A percentile compares a stretch with the other conserved stretches of the same genome.
Conservation (phyloP, 2,329 filamentous ascomycete species). For the Ceratocystis huliohia region DNA sequence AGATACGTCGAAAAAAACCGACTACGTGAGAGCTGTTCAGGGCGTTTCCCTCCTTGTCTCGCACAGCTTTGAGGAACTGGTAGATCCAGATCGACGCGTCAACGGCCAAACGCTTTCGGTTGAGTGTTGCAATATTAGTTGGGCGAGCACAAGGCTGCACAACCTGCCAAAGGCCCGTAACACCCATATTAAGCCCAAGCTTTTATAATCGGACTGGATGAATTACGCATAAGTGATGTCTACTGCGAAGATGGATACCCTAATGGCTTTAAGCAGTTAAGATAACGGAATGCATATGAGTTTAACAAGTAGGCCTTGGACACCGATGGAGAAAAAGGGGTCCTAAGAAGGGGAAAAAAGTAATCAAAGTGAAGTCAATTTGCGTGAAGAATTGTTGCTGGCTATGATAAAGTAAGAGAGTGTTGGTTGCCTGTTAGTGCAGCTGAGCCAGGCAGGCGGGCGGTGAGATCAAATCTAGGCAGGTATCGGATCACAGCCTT, state of each 20-base stretch:
- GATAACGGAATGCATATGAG: too few species aligned
- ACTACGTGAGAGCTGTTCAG: slow-evolving; percentile 91
- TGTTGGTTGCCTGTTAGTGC: too few species aligned
- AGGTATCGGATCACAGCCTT: too few species aligned
- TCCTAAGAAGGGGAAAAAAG: too few species aligned
- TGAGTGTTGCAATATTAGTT: slow-evolving; percentile 90
- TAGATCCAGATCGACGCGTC: slow-evolving; percentile 99
- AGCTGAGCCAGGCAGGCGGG: too few species aligned
- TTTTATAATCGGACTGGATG: neutral
- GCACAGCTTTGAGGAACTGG: slow-evolving; percentile 96
- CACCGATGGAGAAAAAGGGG: too few species aligned
- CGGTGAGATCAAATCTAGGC: too few species aligned
- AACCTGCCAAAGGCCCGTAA: slow-evolving; percentile 94
- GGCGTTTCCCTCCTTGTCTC: slow-evolving; percentile 95
- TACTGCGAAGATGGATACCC: neutral
- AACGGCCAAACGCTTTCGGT: slow-evolving; percentile 88
- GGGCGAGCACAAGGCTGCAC: slow-evolving; percentile 89
- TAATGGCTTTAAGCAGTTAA: neutral
- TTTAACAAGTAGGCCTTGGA: too few species aligned
- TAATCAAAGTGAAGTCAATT: too few species aligned
- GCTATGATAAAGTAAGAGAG: too few species aligned
- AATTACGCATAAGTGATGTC: neutral
- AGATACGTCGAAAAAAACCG: slow-evolving; percentile 95
- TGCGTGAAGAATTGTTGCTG: too few species aligned
- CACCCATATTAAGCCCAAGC: slow-evolving; percentile 58